Evolutionary conservation across 2,329 filamentous ascomycete genomes (phyloP).

Genomic region (Colletotrichum eleusines): DNA sequence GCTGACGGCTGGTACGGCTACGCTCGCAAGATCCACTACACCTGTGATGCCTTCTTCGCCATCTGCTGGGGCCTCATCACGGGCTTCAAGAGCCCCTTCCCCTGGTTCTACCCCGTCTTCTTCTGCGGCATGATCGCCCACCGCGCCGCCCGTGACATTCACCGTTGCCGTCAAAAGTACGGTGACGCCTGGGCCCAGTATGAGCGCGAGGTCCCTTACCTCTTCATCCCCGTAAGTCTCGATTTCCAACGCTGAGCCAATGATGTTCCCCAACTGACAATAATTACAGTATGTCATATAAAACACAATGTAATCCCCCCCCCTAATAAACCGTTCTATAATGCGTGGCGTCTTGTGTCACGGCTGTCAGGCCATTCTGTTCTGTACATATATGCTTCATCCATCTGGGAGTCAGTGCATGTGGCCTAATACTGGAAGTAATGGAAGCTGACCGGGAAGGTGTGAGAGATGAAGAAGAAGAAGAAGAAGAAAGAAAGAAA

Average conservation of each 20-base stretch:
- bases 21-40: slow-evolving; percentile 69
- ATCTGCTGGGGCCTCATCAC: slow-evolving; percentile 84
- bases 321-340: not conserved
- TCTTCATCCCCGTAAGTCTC: slow-evolving; percentile 72
- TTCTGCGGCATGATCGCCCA: slow-evolving; percentile 85
- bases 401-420: slow-evolving; percentile 5
- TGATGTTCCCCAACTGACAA: not conserved
- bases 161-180: slow-evolving; percentile 82
- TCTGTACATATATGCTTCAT: slow-evolving; percentile 18
- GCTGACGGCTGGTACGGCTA: slow-evolving; percentile 84
- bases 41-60: slow-evolving; percentile 83
- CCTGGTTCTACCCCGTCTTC: slow-evolving; percentile 90
- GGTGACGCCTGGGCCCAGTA: slow-evolving; percentile 87
- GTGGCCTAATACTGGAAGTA: not conserved
- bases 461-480: not conserved
- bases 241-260: not conserved
- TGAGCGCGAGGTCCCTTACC: slow-evolving; percentile 81
- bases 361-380: not conserved
- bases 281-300: slow-evolving; percentile 57
- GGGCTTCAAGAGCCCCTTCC: slow-evolving; percentile 84
- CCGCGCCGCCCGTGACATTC: slow-evolving; percentile 80
- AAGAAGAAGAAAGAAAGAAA: too few relatives aligned
- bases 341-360: slow-evolving; percentile 1
- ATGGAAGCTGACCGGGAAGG: not conserved
- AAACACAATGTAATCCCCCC: slow-evolving; percentile 25